These are phyloP conservation scores for Extremus antarcticus DNA, from an alignment of 495 filamentous ascomycete species.

Conservation along the genomic window DNA sequence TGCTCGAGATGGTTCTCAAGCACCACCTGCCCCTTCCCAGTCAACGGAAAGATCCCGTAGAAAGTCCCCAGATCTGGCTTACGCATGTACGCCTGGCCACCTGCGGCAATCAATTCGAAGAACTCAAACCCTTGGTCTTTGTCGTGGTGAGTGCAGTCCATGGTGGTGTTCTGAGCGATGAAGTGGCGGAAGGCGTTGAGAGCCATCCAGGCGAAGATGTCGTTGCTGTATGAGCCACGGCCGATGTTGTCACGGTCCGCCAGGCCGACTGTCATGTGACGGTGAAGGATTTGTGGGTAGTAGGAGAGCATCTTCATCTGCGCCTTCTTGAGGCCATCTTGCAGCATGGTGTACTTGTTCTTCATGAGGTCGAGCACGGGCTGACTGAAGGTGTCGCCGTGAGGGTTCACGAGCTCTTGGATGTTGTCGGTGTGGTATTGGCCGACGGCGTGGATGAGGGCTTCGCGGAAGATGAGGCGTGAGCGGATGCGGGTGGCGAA, in stretches of 20 bases:
- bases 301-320: constrained; percentile 8
- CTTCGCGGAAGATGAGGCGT: constrained; percentile 36
- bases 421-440: constrained; percentile 26
- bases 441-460: constrained; percentile 39
- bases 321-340: constrained; percentile 38
- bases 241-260: constrained; percentile 10
- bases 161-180: constrained; percentile 14
- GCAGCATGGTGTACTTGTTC: constrained; percentile 39
- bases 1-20: constrained; percentile 18
- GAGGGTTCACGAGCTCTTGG: constrained; percentile 8
- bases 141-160: constrained; percentile 14
- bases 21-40: constrained; percentile 23
- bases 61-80: constrained; percentile 18
- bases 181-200: constrained; percentile 24
- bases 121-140: constrained; percentile 24
- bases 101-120: constrained; percentile 14
- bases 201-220: constrained; percentile 29
- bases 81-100: constrained; percentile 25
- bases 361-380: constrained; percentile 33
- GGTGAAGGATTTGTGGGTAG: constrained; percentile 9
- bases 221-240: constrained; percentile 20
- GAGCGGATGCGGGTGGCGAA: constrained; percentile 34
- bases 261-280: background rate
- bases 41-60: constrained; percentile 26
- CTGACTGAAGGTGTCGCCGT: constrained; percentile 5